Evolutionary conservation across 495 filamentous ascomycete genomes (phyloP).

Genomic region (Apodospora peruviana): DNA sequence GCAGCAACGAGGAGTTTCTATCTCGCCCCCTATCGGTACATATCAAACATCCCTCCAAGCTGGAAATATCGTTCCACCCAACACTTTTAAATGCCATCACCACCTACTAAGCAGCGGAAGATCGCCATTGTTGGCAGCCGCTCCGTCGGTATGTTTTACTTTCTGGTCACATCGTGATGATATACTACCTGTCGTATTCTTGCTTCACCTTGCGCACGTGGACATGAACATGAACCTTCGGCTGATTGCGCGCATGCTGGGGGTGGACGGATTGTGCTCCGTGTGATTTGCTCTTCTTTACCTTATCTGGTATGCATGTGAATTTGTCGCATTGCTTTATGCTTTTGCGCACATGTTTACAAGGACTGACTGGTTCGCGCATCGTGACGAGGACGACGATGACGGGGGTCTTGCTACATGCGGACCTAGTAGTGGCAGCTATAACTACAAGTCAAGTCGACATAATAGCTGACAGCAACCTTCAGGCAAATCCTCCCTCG

Average conservation of each 20-base stretch:
- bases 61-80: not conserved
- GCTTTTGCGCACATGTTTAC: no score
- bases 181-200: not conserved
- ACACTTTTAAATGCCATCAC: slow-evolving; percentile 54
- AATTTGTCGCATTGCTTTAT: no score
- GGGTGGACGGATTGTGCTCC: no score
- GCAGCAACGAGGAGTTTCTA: no score
- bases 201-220: no score
- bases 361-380: no score
- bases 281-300: no score
- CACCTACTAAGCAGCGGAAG: slow-evolving; percentile 89
- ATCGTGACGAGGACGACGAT: slow-evolving; percentile 1
- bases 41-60: not conserved
- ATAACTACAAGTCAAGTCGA: not conserved
- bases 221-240: no score
- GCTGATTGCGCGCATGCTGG: no score
- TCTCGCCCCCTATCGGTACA: not conserved
- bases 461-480: no score
- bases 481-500: slow-evolving; percentile 97
- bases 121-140: slow-evolving; percentile 97
- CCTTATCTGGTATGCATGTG: no score
- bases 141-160: slow-evolving; percentile 71
- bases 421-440: not conserved
- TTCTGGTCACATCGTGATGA: not conserved
- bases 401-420: not conserved